Evolutionary conservation across 2,329 filamentous ascomycete species (phyloP), one percentile per base, ranked within the genome.

Genomic region (Dryadomyces quercus-mongolicae): DNA sequence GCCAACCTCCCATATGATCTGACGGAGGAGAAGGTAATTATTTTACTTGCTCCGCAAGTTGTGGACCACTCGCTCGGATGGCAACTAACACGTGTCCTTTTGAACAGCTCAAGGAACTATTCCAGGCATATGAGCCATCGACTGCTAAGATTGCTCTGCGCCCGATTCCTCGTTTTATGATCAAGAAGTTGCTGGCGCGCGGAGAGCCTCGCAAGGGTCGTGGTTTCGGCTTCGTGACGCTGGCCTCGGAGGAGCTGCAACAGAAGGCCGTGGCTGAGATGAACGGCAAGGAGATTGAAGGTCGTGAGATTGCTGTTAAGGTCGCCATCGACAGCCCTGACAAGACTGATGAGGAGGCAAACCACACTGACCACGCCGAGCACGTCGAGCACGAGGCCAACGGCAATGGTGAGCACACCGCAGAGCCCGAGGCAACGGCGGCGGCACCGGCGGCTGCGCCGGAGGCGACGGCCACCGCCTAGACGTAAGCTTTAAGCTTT

Each of bases 251-350:
- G 79, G 91, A 95, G 74, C 74, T 92, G 66, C 93, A 98, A 80
- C 84, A 94, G 76, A 95, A 96, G 86, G 93, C 93, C 61, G 94
- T 96, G 62, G 69, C 75, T 53, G 93, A 98, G 80, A 98, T 98
- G 93, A 96, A 98, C 74, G 93, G 90, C 75, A 97, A 95, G 84
- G 88, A 95, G 71, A 93, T 98, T 63, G 93, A 97, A 72, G 93
- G 92, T 61, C 92, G 93, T 67, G 92, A 97, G 78, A 98, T 98
- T 64, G 93, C 93, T 61, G 93, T 98, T 81, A 98, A 98, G 87
- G 91, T 98, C 69, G 93, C 93, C 68, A 97, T 98, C 68, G 93
- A 98, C 78, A 96, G 90, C 80, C 93, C 93, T 61, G 92, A 94
- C 75, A 98, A 97, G 86, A 84, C 81, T 57, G 81, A 85, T 61